phyloP scores from a whole-genome alignment of 495 filamentous ascomycete genomes.

The Aspergillus haitiensis region DNA sequence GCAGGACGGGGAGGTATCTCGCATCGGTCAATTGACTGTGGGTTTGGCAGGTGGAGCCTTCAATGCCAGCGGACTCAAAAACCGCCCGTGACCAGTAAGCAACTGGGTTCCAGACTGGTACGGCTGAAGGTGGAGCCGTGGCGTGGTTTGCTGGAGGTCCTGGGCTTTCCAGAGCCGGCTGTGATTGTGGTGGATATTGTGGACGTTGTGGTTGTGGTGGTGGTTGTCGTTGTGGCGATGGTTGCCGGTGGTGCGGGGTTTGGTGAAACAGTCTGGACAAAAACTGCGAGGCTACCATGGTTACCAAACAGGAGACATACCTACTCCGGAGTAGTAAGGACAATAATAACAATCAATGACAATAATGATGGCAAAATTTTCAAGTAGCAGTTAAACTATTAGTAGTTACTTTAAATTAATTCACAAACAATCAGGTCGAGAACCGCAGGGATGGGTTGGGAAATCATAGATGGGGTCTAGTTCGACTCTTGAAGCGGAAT shows the following conservation, averaged over 20 bases:
- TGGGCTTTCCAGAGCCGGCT: background rate
- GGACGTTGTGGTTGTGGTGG: background rate
- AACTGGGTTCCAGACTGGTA: background rate
- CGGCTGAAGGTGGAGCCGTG: no score
- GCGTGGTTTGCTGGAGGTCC: no score
- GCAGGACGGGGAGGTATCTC: slow-evolving; percentile 6
- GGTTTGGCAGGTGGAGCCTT: slow-evolving; percentile 5
- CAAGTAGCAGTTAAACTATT: no score
- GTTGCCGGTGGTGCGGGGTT: background rate
- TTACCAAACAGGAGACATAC: background rate
- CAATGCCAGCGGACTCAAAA: slow-evolving; percentile 11
- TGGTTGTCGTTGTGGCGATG: background rate
- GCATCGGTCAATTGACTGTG: slow-evolving; percentile 2
- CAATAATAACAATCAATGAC: background rate
- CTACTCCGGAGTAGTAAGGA: no score
- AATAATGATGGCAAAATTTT: no score
- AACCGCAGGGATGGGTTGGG: no score
- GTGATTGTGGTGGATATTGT: background rate
- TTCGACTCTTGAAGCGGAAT: no score
- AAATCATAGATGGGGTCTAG: no score
- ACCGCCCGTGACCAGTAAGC: slow-evolving; percentile 17
- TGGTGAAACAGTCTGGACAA: slow-evolving; percentile 11
- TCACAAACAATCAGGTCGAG: no score
- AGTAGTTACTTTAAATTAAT: no score
- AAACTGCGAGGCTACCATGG: slow-evolving; percentile 7